Percentiles rank a stretch among this genome's conserved stretches.
Conservation (phyloP, 768 basidiomycete genomes). For the Sistotremastrum niveocremeum region DNA sequence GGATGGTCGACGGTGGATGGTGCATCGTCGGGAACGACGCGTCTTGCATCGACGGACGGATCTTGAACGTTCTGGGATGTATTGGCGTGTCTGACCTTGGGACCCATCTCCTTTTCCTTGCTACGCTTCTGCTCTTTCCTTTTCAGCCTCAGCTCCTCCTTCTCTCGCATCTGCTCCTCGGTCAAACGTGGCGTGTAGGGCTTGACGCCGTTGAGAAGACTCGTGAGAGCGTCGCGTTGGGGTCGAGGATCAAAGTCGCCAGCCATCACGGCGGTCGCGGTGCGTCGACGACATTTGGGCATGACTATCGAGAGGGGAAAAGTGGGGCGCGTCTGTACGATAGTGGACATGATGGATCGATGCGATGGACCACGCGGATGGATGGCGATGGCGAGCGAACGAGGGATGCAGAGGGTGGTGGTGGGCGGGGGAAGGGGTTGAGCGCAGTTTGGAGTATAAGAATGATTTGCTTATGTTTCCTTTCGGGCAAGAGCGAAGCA, state of each 20-base stretch:
- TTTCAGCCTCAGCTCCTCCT: constrained; percentile 39
- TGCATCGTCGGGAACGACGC: constrained; percentile 9
- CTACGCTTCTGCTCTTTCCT: constrained; percentile 37
- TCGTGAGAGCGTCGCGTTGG: constrained; percentile 63
- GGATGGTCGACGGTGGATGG: constrained; percentile 3
- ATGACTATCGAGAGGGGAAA: constrained; percentile 6
- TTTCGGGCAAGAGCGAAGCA: too few relatives aligned
- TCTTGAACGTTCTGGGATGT: not conserved
- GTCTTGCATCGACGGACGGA: constrained; percentile 14
- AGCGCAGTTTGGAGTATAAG: too few relatives aligned
- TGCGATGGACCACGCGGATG: too few relatives aligned
- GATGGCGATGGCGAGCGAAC: too few relatives aligned
- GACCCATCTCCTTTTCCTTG: too few relatives aligned
- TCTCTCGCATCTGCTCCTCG: constrained; percentile 43
- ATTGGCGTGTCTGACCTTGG: too few relatives aligned
- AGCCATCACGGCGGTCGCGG: constrained; percentile 63
- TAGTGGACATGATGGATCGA: too few relatives aligned
- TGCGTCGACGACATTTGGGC: constrained; percentile 35
- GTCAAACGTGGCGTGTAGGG: constrained; percentile 26
- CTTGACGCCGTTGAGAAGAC: constrained; percentile 61
- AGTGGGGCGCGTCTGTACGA: too few relatives aligned
- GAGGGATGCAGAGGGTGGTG: too few relatives aligned
- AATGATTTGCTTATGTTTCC: too few relatives aligned
- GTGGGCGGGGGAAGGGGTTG: too few relatives aligned
- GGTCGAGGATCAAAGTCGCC: constrained; percentile 60